A percentile compares a stretch with the other conserved stretches of the same genome.
These are phyloP conservation scores for Aureobasidium lini DNA, from an alignment of 2,329 filamentous ascomycete genomes.

Conservation along the genomic window DNA sequence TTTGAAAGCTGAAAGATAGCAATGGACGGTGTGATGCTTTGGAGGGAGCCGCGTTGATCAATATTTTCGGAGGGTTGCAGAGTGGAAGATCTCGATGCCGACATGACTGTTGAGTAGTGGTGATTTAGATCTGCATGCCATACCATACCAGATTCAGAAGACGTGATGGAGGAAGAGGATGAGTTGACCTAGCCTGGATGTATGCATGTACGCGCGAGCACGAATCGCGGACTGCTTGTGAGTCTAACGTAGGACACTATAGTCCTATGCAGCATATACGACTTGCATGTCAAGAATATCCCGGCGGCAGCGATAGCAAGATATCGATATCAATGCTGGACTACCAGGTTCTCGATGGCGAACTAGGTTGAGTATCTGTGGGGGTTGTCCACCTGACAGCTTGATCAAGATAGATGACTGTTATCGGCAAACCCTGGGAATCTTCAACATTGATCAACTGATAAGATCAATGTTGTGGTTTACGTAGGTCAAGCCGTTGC, in stretches of 20 bases:
- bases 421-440: not conserved
- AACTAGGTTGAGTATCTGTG: no score
- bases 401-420: not conserved
- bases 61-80: not conserved
- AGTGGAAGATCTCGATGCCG: not conserved
- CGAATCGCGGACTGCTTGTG: not conserved
- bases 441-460: not conserved
- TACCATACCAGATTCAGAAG: not conserved
- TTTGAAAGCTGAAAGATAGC: no score
- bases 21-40: no score
- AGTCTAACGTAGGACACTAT: not conserved
- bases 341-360: no score
- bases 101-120: no score
- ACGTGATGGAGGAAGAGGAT: not conserved
- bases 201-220: constrained; percentile 1
- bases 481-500: not conserved
- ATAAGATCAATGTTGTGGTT: not conserved
- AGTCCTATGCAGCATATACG: not conserved
- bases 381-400: no score
- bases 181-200: not conserved
- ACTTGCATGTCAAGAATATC: not conserved
- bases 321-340: no score
- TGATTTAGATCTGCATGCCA: not conserved
- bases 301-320: not conserved
- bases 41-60: no score